Base-by-base conservation (phyloP, 192 early-diverging fungal species). In the Coemansia sp. region DNA sequence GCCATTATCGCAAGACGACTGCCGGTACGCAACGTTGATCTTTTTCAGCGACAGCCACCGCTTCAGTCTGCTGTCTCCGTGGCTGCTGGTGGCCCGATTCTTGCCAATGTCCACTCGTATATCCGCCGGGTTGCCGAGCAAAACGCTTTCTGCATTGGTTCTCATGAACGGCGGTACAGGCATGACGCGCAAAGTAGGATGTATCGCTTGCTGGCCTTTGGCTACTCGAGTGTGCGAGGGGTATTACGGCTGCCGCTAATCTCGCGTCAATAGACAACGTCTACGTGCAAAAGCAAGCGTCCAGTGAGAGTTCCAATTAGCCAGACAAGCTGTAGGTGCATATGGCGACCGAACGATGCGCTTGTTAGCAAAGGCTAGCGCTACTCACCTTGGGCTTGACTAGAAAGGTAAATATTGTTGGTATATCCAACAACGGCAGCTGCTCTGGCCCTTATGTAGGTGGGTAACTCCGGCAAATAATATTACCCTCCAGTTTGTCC, bases 31-130 rank as follows among this genome's bases (percentile, higher is more conserved):
- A 17, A 27, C 60, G 40, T 58, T 64, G 19, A 68, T 60, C 39
- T 42, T 68, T 32, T 62, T 75, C 47, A 72, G 38, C 37, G 78
- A 71, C 42, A 81, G 46, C 78, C 78, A 81, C 45, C 67, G 64
- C 49, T 81, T 81, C 32, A 81, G 38, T 6, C 73, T 70, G 17
- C 71, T 19, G 25, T 24, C 37, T 42, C 45, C 51, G 51, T 56
- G 19, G 53, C 53, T 29, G n/a, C 3, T 56, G 6, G 31, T 3
- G 1, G 32, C 31, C 29, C 53, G n/a, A n/a, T n/a, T n/a, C n/a
- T 37, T 38, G 36, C 56, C 31, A 38, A 35, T 22, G 15, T 38
- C 56, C 22, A n/a, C 38, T 14, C 17, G 45, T 14, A n/a, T 61
- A n/a, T 61, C 40, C 11, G 22, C 29, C 22, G 20, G 10, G n/a